Conservation (phyloP, 306 rosid species). For the Potentilla sterilis region DNA sequence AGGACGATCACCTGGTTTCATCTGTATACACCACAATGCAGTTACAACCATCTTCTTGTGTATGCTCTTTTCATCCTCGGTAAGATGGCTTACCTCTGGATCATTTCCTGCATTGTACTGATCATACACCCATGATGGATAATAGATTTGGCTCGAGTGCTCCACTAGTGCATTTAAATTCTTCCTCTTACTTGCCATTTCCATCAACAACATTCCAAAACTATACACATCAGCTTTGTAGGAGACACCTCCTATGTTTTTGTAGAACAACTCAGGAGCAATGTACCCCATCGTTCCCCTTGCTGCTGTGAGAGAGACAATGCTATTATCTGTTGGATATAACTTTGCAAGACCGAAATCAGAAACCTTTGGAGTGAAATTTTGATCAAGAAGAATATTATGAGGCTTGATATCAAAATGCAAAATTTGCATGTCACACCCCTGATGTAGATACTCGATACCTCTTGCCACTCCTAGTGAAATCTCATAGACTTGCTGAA, state of each 20-base stretch:
- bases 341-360: neutral
- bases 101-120: neutral
- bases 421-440: slow-evolving; percentile 13
- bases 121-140: neutral
- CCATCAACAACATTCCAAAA: slow-evolving; percentile 3
- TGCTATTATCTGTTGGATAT: neutral
- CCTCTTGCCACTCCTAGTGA: neutral
- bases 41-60: slow-evolving; percentile 8
- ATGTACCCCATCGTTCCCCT: neutral
- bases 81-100: neutral
- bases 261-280: neutral
- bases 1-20: slow-evolving; percentile 13
- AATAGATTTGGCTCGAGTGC: neutral
- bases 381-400: too few relatives aligned
- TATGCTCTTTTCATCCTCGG: neutral
- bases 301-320: neutral
- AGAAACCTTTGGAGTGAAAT: neutral
- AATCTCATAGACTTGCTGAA: neutral
- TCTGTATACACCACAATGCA: slow-evolving; percentile 15
- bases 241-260: neutral
- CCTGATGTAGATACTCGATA: slow-evolving; percentile 11
- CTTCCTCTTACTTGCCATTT: neutral
- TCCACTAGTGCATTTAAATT: neutral
- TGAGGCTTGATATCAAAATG: neutral
- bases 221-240: neutral